Conservation (phyloP, 164 flowering plant species). For the Cinnamomum micranthum region DNA sequence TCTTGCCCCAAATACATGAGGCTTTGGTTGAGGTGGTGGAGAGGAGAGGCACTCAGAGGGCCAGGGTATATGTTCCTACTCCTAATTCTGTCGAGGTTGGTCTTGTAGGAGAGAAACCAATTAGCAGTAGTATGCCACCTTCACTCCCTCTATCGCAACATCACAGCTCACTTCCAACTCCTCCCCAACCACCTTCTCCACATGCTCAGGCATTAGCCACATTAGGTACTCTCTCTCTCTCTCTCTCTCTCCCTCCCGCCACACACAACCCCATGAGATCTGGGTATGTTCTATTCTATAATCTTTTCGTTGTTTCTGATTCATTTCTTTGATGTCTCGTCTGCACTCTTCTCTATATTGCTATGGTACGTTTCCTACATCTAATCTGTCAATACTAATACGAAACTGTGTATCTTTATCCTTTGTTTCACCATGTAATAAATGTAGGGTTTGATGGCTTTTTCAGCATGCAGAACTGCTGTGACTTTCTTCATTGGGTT, state of each 20-base stretch:
- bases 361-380: too few species aligned
- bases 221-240: constrained; percentile 33
- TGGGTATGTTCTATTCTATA: background rate
- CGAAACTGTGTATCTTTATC: too few species aligned
- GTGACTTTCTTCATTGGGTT: too few species aligned
- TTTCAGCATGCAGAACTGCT: too few species aligned
- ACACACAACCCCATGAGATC: background rate
- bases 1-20: constrained; percentile 59
- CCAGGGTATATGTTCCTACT: constrained; percentile 6
- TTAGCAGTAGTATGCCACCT: constrained; percentile 4
- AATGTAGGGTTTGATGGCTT: too few species aligned
- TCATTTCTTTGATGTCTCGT: too few species aligned
- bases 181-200: constrained; percentile 19
- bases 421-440: too few species aligned
- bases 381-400: too few species aligned
- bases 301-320: background rate
- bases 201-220: constrained; percentile 32
- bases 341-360: too few species aligned
- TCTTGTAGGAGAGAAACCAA: constrained; percentile 18
- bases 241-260: constrained; percentile 3
- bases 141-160: constrained; percentile 24
- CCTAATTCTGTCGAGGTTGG: background rate
- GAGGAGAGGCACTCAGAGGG: constrained; percentile 29
- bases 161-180: constrained; percentile 20
- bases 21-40: constrained; percentile 70